Evolutionary conservation across 2,329 filamentous ascomycete genomes (phyloP), one percentile per base, ranked within the genome.

Genomic region (Xylariaceae sp.): DNA sequence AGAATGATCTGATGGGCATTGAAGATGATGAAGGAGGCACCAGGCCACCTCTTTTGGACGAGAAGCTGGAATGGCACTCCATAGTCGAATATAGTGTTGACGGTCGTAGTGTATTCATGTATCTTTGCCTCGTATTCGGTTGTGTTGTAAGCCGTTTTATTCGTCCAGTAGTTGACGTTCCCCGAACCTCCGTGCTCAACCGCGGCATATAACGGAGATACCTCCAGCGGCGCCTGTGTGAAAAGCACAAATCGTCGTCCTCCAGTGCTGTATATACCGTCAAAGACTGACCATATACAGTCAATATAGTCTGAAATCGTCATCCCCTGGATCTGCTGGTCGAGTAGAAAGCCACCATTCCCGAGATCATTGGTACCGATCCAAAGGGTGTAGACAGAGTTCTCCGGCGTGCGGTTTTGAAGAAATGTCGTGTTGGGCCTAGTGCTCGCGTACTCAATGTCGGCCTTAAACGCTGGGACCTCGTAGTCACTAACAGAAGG

Each of bases 351-450:
- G 7, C 82, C 87, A 48, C 79, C 73, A 54, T 78, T 79, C 19
- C 90, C 89, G 8, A 94, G 76, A 67, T 95, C 90, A 69, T 94
- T 94, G 21, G 89, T 92, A 3, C 90, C 90, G 65, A 93, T 92
- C 88, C 88, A 93, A 47, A 93, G 82, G 1, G 85, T 81, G 67
- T 92, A 93, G 2, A 91, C 85, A 0, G 89, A 91, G 61, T 87
- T 85, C 26, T 82, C 74, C 1, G 80, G 65, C 2, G 77, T 79
- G 41, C 79, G 73, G 61, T 78, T 66, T 0, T 73, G 71, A 61
- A 79, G 82, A 4, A 83, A 70, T 2, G 74, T 70, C 54, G 74
- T 62, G 9, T 60, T 65, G 6, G 54, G 52, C 16, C 61, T 63
- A 1, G 45, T 26, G 14, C 48, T 37, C 7, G 60, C 69, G 49